Evolutionary conservation across 805 yeast genomes (phyloP), one percentile per base, ranked within the genome.

Genomic region (Yarrowia sp.): DNA sequence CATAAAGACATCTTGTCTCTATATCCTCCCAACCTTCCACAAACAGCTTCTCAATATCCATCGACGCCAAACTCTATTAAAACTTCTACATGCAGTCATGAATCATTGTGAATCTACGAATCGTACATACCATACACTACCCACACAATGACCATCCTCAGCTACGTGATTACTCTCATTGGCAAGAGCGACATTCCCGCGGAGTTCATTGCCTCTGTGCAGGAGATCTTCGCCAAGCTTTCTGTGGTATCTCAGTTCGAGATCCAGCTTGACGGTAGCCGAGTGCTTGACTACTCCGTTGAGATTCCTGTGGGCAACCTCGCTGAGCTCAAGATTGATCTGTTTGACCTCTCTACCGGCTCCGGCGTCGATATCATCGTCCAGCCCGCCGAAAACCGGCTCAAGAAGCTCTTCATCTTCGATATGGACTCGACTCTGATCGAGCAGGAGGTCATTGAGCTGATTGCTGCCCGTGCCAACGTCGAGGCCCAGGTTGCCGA

Each of bases 391-490:
- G 71, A 75, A 38, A 71, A 73, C 53, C 56, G 80, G 82, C 75
- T 77, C 75, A 73, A 74, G 74, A 84, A 86, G 73, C 80, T 95
- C 61, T 87, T 91, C 70, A 91, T 96, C 12, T 95, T 95, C 75
- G 99, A 95, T 74, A 95, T 95, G 99, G 99, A 95, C 80, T 92
- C 98, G 0, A 95, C 99, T 0, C 80, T 95, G 75, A 95, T 95
- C 71, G 88, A 90, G 76, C 98, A 95, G 78, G 99, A 95, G 79
- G 98, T 95, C 46, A 95, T 95, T 72, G 99, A 95, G 75, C 78
- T 95, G 75, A 94, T 95, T 71, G 99, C 99, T 2, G 92, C 92
- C 0, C 89, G 91, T 73, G 98, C 97, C n/a, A 83, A 85, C 71
- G 96, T 95, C 40, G 97, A 95, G 74, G 86, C 83, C 7, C 82